Percentiles rank a stretch among this genome's conserved stretches.
These are phyloP conservation scores for Blepharisma japonicum DNA, from an alignment of 73 alveolate species.

Conservation along the genomic window DNA sequence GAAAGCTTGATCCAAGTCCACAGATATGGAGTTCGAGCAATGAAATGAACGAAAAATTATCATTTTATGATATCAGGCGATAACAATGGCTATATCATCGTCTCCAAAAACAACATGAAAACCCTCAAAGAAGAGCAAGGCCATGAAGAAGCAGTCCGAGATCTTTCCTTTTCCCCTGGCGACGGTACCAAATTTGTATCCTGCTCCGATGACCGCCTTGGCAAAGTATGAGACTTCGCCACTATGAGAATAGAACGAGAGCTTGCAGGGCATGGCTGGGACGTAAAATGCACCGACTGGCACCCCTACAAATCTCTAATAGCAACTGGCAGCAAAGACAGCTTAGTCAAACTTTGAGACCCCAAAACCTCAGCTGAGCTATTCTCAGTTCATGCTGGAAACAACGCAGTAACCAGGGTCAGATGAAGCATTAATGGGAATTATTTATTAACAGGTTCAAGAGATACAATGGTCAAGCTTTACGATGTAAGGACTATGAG, in stretches of 20 bases:
- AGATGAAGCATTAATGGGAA: slow-evolving; percentile 84
- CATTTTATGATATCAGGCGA: slow-evolving; percentile 73
- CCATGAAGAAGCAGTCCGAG: slow-evolving; percentile 67
- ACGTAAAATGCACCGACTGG: slow-evolving; percentile 87
- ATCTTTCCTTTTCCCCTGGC: slow-evolving; percentile 63
- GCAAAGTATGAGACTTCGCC: slow-evolving; percentile 75
- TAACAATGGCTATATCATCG: slow-evolving; percentile 62
- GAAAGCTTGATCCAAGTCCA: slow-evolving; percentile 43
- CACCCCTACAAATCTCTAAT: slow-evolving; percentile 72
- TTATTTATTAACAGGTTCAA: slow-evolving; percentile 81
- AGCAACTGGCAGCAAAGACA: slow-evolving; percentile 84
- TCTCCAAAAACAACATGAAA: slow-evolving; percentile 45
- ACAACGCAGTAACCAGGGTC: slow-evolving; percentile 68
- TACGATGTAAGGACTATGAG: slow-evolving; percentile 72
- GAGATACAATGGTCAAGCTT: slow-evolving; percentile 75
- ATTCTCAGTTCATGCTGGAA: slow-evolving; percentile 67
- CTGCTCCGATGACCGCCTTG: slow-evolving; percentile 83
- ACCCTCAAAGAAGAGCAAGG: slow-evolving; percentile 29
- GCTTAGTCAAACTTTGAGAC: slow-evolving; percentile 77
- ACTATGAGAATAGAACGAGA: slow-evolving; percentile 59
- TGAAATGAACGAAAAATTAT: slow-evolving; percentile 75
- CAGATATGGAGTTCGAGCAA: slow-evolving; percentile 54
- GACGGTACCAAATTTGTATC: slow-evolving; percentile 72
- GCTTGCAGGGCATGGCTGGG: slow-evolving; percentile 76
- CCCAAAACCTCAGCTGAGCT: slow-evolving; percentile 68